Evolutionary conservation across 169 alveolate genomes (phyloP).

Genomic region (Amoebophrya sp.): DNA sequence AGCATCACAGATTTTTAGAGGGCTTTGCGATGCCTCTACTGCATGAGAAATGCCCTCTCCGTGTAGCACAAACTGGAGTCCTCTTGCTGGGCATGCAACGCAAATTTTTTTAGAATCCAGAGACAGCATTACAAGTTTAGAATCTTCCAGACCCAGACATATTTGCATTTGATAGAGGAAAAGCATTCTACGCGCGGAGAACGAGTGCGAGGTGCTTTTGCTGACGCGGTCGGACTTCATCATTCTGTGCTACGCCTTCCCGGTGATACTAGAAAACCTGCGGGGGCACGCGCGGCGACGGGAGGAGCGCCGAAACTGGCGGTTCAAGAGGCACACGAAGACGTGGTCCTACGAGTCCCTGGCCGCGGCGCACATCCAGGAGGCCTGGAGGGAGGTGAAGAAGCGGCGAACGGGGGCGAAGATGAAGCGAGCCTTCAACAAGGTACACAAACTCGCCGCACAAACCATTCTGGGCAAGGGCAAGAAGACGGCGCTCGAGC

Average conservation of each 20-base stretch:
- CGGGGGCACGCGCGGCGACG: constrained; percentile 10
- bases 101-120: no score
- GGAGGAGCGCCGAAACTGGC: not conserved
- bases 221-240: not conserved
- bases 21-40: no score
- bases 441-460: not conserved
- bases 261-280: not conserved
- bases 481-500: not conserved
- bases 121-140: no score
- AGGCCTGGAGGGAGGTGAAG: not conserved
- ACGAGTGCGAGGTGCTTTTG: not conserved
- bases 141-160: no score
- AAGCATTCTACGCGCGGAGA: not conserved
- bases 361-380: not conserved
- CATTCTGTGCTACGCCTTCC: not conserved
- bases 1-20: no score
- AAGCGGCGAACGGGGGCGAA: not conserved
- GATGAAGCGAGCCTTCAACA: not conserved
- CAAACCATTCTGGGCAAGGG: not conserved
- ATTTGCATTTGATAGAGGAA: no score
- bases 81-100: no score
- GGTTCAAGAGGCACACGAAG: not conserved
- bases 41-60: no score
- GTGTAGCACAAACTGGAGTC: no score
- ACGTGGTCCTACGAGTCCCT: not conserved